Conservation (phyloP, 495 filamentous ascomycete species). For the Choiromyces venosus region DNA sequence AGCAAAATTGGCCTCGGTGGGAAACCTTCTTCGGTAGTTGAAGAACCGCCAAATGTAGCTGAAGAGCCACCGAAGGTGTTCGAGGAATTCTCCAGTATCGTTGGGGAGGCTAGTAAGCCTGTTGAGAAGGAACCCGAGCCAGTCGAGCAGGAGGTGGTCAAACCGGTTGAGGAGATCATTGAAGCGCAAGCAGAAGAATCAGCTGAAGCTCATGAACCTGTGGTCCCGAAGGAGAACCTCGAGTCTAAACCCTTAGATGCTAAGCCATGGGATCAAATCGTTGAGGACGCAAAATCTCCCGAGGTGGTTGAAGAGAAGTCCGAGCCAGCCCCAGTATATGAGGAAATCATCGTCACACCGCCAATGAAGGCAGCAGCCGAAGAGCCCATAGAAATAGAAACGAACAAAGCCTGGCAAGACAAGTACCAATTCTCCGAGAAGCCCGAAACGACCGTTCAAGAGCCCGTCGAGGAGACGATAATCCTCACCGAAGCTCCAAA, state of each 20-base stretch:
- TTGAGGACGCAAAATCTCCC: background rate
- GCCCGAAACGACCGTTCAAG: background rate
- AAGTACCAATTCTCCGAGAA: background rate
- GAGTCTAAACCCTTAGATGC: background rate
- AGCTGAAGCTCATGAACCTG: background rate
- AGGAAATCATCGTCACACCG: background rate
- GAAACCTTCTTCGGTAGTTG: no score
- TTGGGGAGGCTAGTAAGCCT: background rate
- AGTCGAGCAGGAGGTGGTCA: background rate
- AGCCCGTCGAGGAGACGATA: background rate
- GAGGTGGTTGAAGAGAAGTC: background rate
- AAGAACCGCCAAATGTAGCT: background rate
- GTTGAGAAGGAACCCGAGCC: background rate
- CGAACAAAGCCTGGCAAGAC: background rate
- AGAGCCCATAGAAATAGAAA: background rate
- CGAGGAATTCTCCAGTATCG: background rate
- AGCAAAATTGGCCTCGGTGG: background rate
- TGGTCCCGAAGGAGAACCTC: background rate
- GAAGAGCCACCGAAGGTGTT: background rate
- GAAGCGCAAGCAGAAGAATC: background rate
- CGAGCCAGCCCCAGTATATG: background rate
- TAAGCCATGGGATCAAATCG: background rate
- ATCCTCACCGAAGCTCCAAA: background rate
- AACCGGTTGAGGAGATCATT: background rate
- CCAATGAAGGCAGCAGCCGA: background rate